Conservation (phyloP, 1,284 basidiomycete species). For the Rhodofomes roseus region DNA sequence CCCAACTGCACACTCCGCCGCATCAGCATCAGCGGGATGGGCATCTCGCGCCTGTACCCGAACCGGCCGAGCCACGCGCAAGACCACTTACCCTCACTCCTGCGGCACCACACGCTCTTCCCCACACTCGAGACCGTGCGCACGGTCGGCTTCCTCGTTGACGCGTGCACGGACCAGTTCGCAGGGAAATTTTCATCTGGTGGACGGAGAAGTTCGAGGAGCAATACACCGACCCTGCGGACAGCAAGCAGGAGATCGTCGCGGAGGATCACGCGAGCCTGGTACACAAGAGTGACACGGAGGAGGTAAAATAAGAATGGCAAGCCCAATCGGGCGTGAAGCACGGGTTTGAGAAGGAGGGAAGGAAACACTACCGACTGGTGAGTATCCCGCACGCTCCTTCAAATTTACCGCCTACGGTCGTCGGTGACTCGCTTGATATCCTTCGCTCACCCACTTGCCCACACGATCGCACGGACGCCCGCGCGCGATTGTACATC, state of each 20-base stretch:
- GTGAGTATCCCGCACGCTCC: too few relatives aligned
- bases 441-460: too few relatives aligned
- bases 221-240: slow-evolving; percentile 25
- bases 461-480: too few relatives aligned
- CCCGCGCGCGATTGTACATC: too few relatives aligned
- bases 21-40: slow-evolving; percentile 42
- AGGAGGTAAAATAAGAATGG: too few relatives aligned
- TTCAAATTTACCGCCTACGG: too few relatives aligned
- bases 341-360: too few relatives aligned
- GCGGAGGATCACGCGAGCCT: neutral
- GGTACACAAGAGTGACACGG: too few relatives aligned
- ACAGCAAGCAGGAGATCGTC: neutral
- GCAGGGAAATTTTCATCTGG: slow-evolving; percentile 49
- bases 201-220: slow-evolving; percentile 50
- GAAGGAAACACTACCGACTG: too few relatives aligned
- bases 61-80: slow-evolving; percentile 33
- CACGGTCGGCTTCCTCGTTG: slow-evolving; percentile 42
- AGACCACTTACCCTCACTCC: slow-evolving; percentile 41
- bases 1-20: slow-evolving; percentile 38
- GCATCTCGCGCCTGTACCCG: slow-evolving; percentile 39
- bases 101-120: slow-evolving; percentile 30
- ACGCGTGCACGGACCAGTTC: slow-evolving; percentile 35
- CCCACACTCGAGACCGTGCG: slow-evolving; percentile 43
- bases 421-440: too few relatives aligned
- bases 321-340: too few relatives aligned